A percentile compares a stretch with the other conserved stretches of the same genome.
Evolutionary conservation across 345 rosid species (phyloP).

Genomic region (Laguncularia racemosa): DNA sequence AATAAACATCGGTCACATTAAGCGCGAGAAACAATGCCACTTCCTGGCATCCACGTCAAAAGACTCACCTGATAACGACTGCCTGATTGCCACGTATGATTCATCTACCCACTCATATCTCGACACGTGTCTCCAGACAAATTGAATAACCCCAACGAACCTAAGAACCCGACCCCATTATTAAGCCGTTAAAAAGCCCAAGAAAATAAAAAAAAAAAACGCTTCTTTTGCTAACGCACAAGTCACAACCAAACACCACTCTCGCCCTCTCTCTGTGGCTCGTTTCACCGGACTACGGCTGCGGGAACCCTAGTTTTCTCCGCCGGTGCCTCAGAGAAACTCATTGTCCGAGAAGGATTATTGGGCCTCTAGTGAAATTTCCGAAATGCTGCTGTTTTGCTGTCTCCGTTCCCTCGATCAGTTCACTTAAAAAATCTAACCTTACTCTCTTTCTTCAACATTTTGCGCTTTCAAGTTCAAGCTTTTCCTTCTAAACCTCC

Average conservation of each 20-base stretch:
- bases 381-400: too few species aligned
- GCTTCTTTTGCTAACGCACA: neutral
- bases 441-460: too few species aligned
- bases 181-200: constrained; percentile 12
- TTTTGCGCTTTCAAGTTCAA: too few species aligned
- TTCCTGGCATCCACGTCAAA: constrained; percentile 7
- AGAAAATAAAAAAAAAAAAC: neutral
- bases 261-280: constrained; percentile 2
- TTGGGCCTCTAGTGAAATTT: neutral
- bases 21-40: neutral
- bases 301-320: constrained; percentile 5
- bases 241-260: too few species aligned
- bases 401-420: too few species aligned
- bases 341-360: neutral
- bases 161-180: neutral
- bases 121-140: constrained; percentile 13
- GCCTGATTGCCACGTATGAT: constrained; percentile 22
- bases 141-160: constrained; percentile 16
- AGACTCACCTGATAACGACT: constrained; percentile 5
- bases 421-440: too few species aligned
- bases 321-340: neutral
- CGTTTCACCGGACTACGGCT: neutral
- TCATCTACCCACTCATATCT: neutral
- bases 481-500: too few species aligned
- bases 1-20: too few species aligned